Percentiles rank a stretch among this genome's conserved stretches.
phyloP scores from a whole-genome alignment of 345 rosid species.

The Eucalyptus cloeziana region DNA sequence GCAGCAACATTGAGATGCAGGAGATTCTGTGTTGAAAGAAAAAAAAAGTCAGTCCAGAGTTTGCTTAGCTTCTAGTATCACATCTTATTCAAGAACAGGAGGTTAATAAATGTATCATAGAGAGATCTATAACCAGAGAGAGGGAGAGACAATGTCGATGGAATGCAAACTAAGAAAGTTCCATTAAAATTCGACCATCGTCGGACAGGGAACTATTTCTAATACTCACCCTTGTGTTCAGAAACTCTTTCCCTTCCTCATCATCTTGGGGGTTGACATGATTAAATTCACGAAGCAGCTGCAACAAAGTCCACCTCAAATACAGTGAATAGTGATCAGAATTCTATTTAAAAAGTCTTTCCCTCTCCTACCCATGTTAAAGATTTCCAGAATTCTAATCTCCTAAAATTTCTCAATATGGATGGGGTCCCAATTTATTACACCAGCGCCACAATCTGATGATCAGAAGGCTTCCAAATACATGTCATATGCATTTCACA shows the following conservation, averaged over 20 bases:
- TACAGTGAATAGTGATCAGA: not conserved
- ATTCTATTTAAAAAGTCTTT: not conserved
- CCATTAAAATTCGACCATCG: not conserved
- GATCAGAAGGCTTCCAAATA: not conserved
- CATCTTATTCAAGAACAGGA: not conserved
- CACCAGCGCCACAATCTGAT: not conserved
- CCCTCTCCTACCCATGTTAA: not conserved
- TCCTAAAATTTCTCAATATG: not conserved
- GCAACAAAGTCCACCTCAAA: not conserved
- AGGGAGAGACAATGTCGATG: not conserved
- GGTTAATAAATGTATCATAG: not conserved
- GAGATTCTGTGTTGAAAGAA: slow-evolving; percentile 39
- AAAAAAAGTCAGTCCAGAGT: not conserved
- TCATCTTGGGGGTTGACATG: slow-evolving; percentile 98
- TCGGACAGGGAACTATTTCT: not conserved
- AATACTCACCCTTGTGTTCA: slow-evolving; percentile 52
- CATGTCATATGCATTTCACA: not conserved
- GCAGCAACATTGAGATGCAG: slow-evolving; percentile 86
- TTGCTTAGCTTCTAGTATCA: not conserved
- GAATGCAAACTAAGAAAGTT: not conserved
- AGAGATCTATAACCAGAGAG: not conserved
- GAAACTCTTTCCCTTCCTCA: slow-evolving; percentile 82
- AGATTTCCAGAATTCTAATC: not conserved
- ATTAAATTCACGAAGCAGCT: slow-evolving; percentile 96
- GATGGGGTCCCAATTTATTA: not conserved